Evolutionary conservation across 2,329 filamentous ascomycete species (phyloP).

Genomic region (Diaporthe humulicola): DNA sequence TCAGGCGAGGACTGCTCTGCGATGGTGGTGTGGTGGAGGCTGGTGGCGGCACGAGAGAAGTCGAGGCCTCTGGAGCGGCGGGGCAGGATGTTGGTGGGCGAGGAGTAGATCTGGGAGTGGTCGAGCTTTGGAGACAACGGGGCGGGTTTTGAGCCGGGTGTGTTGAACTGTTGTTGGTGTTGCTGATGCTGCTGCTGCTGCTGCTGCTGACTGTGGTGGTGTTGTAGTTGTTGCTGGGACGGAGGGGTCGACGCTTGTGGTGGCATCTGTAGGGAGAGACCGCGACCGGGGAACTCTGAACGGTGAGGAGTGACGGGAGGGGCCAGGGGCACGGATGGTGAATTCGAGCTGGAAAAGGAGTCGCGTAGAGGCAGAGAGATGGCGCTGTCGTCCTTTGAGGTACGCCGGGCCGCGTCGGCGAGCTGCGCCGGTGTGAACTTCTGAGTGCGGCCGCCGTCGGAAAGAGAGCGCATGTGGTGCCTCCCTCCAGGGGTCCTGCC

Average conservation of each 20-base stretch:
- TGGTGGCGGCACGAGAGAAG: slow-evolving; percentile 93
- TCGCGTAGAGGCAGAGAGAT: slow-evolving; percentile 54
- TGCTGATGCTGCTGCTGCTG: slow-evolving; percentile 52
- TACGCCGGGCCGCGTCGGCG: slow-evolving; percentile 64
- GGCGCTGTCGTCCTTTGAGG: slow-evolving; percentile 77
- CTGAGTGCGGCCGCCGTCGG: slow-evolving; percentile 70
- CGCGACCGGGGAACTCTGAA: slow-evolving; percentile 71
- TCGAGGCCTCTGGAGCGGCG: slow-evolving; percentile 91
- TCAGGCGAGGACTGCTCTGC: slow-evolving; percentile 90
- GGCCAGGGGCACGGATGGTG: slow-evolving; percentile 48
- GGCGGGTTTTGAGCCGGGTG: slow-evolving; percentile 63
- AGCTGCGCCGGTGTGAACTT: slow-evolving; percentile 71
- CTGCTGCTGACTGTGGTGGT: slow-evolving; percentile 47
- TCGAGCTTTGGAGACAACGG: slow-evolving; percentile 91
- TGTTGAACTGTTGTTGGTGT: slow-evolving; percentile 52
- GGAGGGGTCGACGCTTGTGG: slow-evolving; percentile 51
- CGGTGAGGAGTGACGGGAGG: slow-evolving; percentile 80
- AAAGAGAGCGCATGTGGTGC: slow-evolving; percentile 71
- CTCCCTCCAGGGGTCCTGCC: slow-evolving; percentile 59
- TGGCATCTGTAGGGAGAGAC: slow-evolving; percentile 80
- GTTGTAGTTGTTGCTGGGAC: slow-evolving; percentile 47
- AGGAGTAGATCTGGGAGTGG: slow-evolving; percentile 85
- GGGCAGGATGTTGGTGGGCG: slow-evolving; percentile 84
- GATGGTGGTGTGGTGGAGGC: slow-evolving; percentile 93
- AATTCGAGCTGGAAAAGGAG: slow-evolving; percentile 48